Conservation (phyloP, 495 filamentous ascomycete genomes). For the Cairneyella variabilis region DNA sequence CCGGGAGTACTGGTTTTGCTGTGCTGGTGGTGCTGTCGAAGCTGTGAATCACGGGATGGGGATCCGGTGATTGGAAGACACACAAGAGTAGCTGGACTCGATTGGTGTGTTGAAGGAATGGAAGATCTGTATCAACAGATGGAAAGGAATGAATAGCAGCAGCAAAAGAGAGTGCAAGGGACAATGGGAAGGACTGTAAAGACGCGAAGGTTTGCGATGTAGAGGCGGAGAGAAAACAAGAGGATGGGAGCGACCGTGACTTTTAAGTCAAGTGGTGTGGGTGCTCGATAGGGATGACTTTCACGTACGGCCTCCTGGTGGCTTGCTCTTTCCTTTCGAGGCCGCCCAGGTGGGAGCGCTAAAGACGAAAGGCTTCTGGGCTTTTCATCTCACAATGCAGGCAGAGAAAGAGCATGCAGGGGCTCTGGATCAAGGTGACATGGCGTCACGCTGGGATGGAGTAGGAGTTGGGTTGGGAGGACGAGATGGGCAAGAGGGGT, state of each 20-base stretch:
- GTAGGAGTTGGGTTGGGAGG: not conserved
- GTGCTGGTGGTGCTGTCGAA: constrained; percentile 17
- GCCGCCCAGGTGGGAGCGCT: no score
- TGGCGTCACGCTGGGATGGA: not conserved
- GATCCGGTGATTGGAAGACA: constrained; percentile 9
- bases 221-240: not conserved
- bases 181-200: not conserved
- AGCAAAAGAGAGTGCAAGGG: constrained; percentile 13
- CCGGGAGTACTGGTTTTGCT: constrained; percentile 13
- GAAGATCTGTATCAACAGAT: constrained; percentile 24
- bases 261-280: no score
- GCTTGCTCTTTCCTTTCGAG: no score
- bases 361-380: not conserved
- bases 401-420: no score
- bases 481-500: not conserved
- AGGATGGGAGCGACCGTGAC: not conserved
- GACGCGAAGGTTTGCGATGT: not conserved
- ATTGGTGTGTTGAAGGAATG: constrained; percentile 19
- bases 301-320: no score
- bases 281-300: no score
- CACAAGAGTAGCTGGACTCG: constrained; percentile 25
- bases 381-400: no score
- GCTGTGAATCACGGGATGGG: constrained; percentile 8
- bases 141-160: constrained; percentile 2
- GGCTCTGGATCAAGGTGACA: not conserved